Percentiles rank a stretch among this genome's conserved stretches.
These are phyloP conservation scores for Colletotrichum cereale DNA, from an alignment of 2,329 filamentous ascomycete genomes.

Conservation along the genomic window DNA sequence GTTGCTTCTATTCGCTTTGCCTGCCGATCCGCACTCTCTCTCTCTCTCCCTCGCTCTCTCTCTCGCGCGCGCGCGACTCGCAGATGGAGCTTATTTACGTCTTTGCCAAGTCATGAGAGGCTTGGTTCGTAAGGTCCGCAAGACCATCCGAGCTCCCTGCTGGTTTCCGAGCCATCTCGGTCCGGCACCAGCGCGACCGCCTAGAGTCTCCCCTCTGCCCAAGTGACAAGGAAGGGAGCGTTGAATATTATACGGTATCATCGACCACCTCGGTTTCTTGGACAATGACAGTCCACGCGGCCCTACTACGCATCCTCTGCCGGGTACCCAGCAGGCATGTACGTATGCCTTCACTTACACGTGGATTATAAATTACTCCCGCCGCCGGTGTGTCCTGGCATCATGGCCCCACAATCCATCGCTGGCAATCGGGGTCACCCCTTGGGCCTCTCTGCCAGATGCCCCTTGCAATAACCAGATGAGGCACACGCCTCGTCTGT, in stretches of 20 bases:
- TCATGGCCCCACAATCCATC: conserved; percentile 22
- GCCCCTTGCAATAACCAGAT: conserved; percentile 17
- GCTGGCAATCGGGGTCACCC: conserved; percentile 10
- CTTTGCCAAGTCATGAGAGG: conserved; percentile 15
- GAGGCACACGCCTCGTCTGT: conserved; percentile 20
- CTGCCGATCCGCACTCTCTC: not conserved
- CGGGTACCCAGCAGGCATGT: conserved; percentile 9
- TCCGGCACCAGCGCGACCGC: conserved; percentile 17
- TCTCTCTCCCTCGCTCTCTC: too few species aligned
- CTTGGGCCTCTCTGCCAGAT: not conserved
- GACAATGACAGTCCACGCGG: not conserved
- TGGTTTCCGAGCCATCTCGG: conserved; percentile 21
- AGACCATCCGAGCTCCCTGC: conserved; percentile 8
- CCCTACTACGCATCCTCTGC: conserved; percentile 12
- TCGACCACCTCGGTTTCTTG: not conserved
- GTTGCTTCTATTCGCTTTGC: not conserved
- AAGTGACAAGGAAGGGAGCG: not conserved
- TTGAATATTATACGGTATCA: not conserved
- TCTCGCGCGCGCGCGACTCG: conserved; percentile 18
- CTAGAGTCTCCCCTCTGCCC: not conserved
- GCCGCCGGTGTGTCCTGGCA: conserved; percentile 30
- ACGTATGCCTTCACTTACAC: conserved; percentile 29
- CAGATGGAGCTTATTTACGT: not conserved
- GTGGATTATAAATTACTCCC: conserved; percentile 33
- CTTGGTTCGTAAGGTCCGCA: not conserved